Conservation (phyloP, 768 basidiomycete species). For the Dendrothele bispora region DNA sequence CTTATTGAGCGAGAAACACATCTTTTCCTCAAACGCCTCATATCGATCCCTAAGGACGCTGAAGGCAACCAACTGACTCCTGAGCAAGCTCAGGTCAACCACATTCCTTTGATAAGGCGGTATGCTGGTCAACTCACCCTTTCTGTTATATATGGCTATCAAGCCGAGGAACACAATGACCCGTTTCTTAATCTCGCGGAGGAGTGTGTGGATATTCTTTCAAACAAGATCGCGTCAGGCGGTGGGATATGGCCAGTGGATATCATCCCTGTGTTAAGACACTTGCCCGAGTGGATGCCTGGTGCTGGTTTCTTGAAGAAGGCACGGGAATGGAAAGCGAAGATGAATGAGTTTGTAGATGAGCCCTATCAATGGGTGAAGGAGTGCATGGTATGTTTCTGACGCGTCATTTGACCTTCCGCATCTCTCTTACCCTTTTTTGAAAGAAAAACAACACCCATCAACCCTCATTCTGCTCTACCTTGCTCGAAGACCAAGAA, state of each 20-base stretch:
- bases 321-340: conserved; percentile 59
- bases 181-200: conserved; percentile 40
- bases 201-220: conserved; percentile 41
- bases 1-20: conserved; percentile 57
- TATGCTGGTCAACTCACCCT: conserved; percentile 61
- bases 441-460: conserved; percentile 40
- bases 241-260: conserved; percentile 54
- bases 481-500: conserved; percentile 19
- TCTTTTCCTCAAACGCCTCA: conserved; percentile 54
- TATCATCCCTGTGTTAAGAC: conserved; percentile 46
- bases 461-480: conserved; percentile 43
- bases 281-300: conserved; percentile 66
- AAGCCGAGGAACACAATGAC: conserved; percentile 36
- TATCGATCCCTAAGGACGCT: conserved; percentile 37
- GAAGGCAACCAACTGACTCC: too few species aligned
- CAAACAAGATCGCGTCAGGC: conserved; percentile 40
- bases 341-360: conserved; percentile 65
- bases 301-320: conserved; percentile 66
- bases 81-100: too few species aligned
- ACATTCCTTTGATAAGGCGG: conserved; percentile 35
- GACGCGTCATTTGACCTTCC: conserved; percentile 1
- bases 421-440: conserved; percentile 6
- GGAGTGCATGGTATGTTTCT: conserved; percentile 49
- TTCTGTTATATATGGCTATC: conserved; percentile 64
- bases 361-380: conserved; percentile 60